Evolutionary conservation across 805 yeast species (phyloP).

Genomic region (Hyphopichia homilentoma): DNA sequence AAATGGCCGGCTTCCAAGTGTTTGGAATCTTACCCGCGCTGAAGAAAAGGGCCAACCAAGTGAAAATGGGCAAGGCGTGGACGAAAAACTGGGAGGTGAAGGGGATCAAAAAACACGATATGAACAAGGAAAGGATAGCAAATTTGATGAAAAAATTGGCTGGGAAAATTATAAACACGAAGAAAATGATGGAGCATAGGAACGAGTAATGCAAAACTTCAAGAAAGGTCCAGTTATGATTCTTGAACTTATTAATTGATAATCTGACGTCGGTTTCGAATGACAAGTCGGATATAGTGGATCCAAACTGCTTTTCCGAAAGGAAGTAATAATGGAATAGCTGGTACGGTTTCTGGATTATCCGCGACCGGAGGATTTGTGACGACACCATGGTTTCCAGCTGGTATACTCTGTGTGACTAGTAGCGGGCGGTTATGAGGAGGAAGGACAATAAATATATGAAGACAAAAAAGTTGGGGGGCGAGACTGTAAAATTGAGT

Average conservation of each 20-base stretch:
- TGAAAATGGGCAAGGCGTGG: slow-evolving; percentile 74
- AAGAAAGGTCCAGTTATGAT: slow-evolving; percentile 37
- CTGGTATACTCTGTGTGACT: too few relatives aligned
- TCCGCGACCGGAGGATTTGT: slow-evolving; percentile 15
- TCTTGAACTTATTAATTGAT: slow-evolving; percentile 39
- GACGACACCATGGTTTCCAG: background rate
- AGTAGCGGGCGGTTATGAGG: too few relatives aligned
- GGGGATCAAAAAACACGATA: slow-evolving; percentile 59
- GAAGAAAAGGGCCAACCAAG: slow-evolving; percentile 85
- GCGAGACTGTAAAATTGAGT: too few relatives aligned
- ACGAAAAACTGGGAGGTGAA: slow-evolving; percentile 79
- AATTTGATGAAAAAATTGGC: slow-evolving; percentile 43
- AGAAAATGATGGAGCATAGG: slow-evolving; percentile 47
- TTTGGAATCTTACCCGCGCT: slow-evolving; percentile 72
- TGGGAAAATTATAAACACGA: slow-evolving; percentile 59
- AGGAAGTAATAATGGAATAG: slow-evolving; percentile 50
- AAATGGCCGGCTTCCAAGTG: slow-evolving; percentile 78
- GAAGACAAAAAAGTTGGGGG: too few relatives aligned
- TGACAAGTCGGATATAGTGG: slow-evolving; percentile 47
- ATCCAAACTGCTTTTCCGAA: slow-evolving; percentile 48
- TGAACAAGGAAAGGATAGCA: slow-evolving; percentile 38
- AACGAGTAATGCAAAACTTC: slow-evolving; percentile 56
- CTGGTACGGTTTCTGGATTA: slow-evolving; percentile 36
- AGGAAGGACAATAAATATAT: too few relatives aligned
- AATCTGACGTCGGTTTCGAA: slow-evolving; percentile 45